Evolutionary conservation across 495 filamentous ascomycete genomes (phyloP), one percentile per base, ranked within the genome.

Genomic region (Penicillium egyptiacum): DNA sequence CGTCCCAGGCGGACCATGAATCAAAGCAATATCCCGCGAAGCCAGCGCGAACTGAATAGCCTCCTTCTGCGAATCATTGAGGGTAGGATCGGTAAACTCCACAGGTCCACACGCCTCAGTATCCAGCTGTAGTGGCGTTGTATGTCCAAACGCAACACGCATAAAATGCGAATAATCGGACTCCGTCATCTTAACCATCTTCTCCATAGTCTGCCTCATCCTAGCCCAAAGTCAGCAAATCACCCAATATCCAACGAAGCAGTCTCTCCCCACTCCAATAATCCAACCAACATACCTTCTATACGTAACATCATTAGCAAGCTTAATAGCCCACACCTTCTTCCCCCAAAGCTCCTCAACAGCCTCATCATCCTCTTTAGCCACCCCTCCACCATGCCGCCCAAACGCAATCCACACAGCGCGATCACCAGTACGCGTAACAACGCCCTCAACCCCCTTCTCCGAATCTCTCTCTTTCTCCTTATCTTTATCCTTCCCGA

Each of bases 1-100:
- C 0, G 94, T 99, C 7, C 94, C 94, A 1, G 94, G 94, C 1
- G 94, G 94, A 0, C 94, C 94, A 70, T 98, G 94, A 52, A 99
- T 96, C 51, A 99, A 78, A 5, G 91, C 92, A 26, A 99, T 84
- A 70, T 98, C 92, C 56, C 75, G 78, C 5, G 88, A 87, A 19
- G 84, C 87, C 37, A 99, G 75, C 0, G 95, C 91, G 71, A 98
- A 99, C 55, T 82, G 76, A 54, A 99, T 89, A 10, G 92, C 93
- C 58, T 93, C 86, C 70, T 92, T 94, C 69, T 99, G 94, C 31
- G 86, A 91, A 30, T 90, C 86, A 61, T 99, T 98, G 50, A 99
- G 70, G 5, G 81, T 84, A 2, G 86, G 79, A 67, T 96, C 91
- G 22, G 88, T 71, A 80, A 92, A 98, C 39, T 88, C 79, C 2